phyloP scores from a whole-genome alignment of 208 protist genomes.

The Leishmania martiniquensis region DNA sequence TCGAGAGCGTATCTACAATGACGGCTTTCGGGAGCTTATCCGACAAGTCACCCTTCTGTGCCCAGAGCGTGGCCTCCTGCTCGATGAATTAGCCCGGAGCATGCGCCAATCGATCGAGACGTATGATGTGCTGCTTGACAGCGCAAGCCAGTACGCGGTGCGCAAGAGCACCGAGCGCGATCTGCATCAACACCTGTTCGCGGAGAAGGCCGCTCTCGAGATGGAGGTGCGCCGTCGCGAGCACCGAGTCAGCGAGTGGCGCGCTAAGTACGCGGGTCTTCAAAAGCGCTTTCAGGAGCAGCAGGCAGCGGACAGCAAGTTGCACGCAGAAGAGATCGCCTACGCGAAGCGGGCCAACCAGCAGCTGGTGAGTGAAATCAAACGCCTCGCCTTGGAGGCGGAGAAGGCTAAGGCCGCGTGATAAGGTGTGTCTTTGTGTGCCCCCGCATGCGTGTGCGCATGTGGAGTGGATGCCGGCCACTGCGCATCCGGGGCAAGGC shows the following conservation, averaged over 20 bases:
- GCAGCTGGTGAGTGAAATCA: conserved; percentile 91
- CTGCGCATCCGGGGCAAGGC: no score
- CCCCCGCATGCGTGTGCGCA: neutral
- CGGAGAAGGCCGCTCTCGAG: conserved; percentile 67
- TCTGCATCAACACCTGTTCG: conserved; percentile 64
- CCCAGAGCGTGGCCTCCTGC: conserved; percentile 85
- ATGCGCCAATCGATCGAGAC: conserved; percentile 78
- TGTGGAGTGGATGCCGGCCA: neutral
- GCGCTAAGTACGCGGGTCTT: conserved; percentile 80
- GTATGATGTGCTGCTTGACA: conserved; percentile 89
- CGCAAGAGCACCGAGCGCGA: conserved; percentile 90
- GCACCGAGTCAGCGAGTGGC: conserved; percentile 86
- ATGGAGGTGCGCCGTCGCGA: conserved; percentile 87
- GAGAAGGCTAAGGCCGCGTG: conserved; percentile 45
- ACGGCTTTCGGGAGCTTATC: conserved; percentile 82
- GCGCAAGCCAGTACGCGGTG: conserved; percentile 81
- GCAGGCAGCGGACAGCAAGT: conserved; percentile 55
- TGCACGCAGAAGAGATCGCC: conserved; percentile 88
- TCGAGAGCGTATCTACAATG: conserved; percentile 79
- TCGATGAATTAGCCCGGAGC: conserved; percentile 59
- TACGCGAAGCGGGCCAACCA: conserved; percentile 87
- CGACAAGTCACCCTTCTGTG: conserved; percentile 87
- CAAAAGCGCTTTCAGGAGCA: conserved; percentile 88
- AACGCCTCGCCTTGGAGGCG: conserved; percentile 66
- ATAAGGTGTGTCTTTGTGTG: neutral